Evolutionary conservation across 2,329 filamentous ascomycete species (phyloP).

Genomic region (Aspergillus neoniger): DNA sequence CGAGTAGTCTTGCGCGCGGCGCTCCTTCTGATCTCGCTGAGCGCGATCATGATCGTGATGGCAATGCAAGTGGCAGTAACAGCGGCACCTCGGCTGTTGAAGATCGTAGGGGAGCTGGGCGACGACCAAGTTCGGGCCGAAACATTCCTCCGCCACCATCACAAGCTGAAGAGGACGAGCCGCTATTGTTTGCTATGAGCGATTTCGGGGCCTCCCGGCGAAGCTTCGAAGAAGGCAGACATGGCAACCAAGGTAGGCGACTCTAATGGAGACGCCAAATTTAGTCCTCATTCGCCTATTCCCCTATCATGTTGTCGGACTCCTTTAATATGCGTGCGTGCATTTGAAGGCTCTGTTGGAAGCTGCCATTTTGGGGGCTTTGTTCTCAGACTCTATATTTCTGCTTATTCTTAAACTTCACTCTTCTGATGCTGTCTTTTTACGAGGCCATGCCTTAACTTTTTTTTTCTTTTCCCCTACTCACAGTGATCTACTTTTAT

Average conservation of each 20-base stretch:
- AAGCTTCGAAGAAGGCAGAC: constrained; percentile 45
- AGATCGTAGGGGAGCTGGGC: constrained; percentile 37
- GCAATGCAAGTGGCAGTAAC: constrained; percentile 43
- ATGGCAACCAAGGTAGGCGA: constrained; percentile 35
- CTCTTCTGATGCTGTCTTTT: constrained; percentile 8
- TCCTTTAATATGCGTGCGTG: neutral
- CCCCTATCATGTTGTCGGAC: neutral
- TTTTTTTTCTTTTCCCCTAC: neutral
- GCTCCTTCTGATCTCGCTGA: constrained; percentile 37
- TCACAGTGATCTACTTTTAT: constrained; percentile 22
- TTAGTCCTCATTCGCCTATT: constrained; percentile 9
- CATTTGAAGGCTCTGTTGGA: neutral
- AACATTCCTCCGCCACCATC: constrained; percentile 33
- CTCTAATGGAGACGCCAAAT: constrained; percentile 28
- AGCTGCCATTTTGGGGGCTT: neutral
- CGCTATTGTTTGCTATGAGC: constrained; percentile 50
- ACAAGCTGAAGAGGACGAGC: constrained; percentile 46
- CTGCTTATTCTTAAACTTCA: constrained; percentile 8
- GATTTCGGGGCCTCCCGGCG: constrained; percentile 47
- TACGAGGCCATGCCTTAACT: constrained; percentile 1
- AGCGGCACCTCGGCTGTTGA: constrained; percentile 40
- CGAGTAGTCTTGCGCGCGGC: constrained; percentile 43
- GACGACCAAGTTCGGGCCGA: constrained; percentile 38
- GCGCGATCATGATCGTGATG: constrained; percentile 41
- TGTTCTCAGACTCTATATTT: constrained; percentile 8